Conservation (phyloP, 371 early-diverging fungal species). For the Blastocladiella emersonii region DNA sequence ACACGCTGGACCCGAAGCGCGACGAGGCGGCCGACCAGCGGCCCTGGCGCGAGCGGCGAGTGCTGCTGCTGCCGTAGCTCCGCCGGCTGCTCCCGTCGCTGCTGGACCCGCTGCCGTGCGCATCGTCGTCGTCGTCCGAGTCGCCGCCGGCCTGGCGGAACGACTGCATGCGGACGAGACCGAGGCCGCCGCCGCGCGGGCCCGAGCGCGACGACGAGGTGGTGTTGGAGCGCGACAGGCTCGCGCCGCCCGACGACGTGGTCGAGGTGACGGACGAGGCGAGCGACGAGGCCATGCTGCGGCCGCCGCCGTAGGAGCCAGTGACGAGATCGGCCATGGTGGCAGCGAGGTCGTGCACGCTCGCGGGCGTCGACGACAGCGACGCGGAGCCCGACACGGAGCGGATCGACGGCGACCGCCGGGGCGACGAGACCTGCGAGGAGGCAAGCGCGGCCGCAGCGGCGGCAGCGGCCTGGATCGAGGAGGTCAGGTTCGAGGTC, state of each 20-base stretch:
- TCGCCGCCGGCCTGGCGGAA: neutral
- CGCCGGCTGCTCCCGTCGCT: too few species aligned
- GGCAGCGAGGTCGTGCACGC: too few species aligned
- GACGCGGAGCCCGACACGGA: neutral
- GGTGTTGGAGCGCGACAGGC: too few species aligned
- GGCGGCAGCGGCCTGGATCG: too few species aligned
- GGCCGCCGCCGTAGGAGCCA: too few species aligned
- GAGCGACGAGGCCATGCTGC: neutral
- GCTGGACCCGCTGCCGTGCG: too few species aligned
- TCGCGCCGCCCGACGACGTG: too few species aligned
- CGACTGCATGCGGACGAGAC: neutral
- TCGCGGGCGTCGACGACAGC: neutral
- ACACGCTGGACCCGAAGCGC: neutral
- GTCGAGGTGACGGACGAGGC: neutral
- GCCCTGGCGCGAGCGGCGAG: too few species aligned
- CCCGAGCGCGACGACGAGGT: neutral
- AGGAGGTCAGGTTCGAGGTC: too few species aligned
- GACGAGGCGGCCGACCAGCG: too few species aligned
- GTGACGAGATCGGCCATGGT: too few species aligned
- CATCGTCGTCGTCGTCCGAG: neutral
- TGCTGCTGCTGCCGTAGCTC: too few species aligned
- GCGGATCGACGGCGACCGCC: neutral
- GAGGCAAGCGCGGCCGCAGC: neutral
- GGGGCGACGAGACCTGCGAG: neutral
- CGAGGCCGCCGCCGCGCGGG: neutral